These are phyloP conservation scores for Lentinus tigrinus DNA, from an alignment of 768 basidiomycete genomes.

Conservation along the genomic window DNA sequence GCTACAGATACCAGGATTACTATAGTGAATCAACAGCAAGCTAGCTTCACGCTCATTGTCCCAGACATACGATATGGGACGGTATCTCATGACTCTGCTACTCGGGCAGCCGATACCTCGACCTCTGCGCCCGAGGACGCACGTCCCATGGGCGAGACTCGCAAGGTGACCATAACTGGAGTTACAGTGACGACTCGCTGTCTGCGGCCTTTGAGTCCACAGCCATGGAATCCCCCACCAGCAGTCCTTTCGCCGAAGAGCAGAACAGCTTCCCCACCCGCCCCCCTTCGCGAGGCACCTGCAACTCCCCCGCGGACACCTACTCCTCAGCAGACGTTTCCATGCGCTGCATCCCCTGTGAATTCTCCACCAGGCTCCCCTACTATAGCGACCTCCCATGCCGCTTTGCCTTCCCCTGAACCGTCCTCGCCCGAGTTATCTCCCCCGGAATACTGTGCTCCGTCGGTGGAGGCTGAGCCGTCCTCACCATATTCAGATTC, in stretches of 20 bases:
- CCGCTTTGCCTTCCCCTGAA: not conserved
- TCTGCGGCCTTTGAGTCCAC: slow-evolving; percentile 31
- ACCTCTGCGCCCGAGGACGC: not conserved
- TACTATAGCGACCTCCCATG: not conserved
- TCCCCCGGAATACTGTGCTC: slow-evolving; percentile 15
- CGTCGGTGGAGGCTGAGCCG: not conserved
- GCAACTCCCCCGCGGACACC: slow-evolving; percentile 10
- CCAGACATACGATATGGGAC: slow-evolving; percentile 60
- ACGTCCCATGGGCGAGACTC: slow-evolving; percentile 27
- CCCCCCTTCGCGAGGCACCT: slow-evolving; percentile 27
- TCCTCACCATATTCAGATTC: slow-evolving; percentile 46
- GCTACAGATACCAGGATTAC: slow-evolving; percentile 67
- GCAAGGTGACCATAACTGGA: slow-evolving; percentile 57
- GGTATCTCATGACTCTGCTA: slow-evolving; percentile 25
- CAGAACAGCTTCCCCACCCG: slow-evolving; percentile 17
- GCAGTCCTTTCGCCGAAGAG: slow-evolving; percentile 14
- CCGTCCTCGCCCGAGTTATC: not conserved
- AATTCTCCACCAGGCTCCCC: not conserved
- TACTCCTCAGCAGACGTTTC: not conserved
- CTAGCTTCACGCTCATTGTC: slow-evolving; percentile 60
- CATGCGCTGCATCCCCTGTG: too few species aligned
- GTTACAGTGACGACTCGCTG: slow-evolving; percentile 52
- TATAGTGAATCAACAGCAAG: slow-evolving; percentile 60
- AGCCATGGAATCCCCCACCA: not conserved
- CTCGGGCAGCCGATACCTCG: not conserved